Conservation (phyloP, 768 basidiomycete species). For the Trametes elegans region DNA sequence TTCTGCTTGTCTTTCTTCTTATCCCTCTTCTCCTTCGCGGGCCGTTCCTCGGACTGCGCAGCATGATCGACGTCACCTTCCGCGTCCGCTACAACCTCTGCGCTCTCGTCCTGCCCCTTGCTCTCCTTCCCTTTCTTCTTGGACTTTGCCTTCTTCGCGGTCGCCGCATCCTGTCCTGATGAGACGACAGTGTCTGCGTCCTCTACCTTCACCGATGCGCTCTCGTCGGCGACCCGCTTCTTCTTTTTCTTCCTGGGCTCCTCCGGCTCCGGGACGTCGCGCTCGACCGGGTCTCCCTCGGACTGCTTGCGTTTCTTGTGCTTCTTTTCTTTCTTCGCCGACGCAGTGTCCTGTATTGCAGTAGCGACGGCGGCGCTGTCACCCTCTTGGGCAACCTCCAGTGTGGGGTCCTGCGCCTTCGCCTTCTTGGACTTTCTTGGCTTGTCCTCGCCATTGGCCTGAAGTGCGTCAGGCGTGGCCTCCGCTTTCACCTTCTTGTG, state of each 20-base stretch:
- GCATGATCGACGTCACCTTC: slow-evolving; percentile 1
- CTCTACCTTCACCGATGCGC: not conserved
- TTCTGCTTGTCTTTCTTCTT: slow-evolving; percentile 8
- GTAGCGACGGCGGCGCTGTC: not conserved
- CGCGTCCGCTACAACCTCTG: not conserved
- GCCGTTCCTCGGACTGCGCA: slow-evolving; percentile 3
- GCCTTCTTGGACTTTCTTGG: slow-evolving; percentile 10
- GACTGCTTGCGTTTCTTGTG: slow-evolving; percentile 15
- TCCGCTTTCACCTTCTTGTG: slow-evolving; percentile 11
- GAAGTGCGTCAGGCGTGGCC: not conserved
- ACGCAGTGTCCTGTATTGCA: not conserved
- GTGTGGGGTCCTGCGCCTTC: not conserved
- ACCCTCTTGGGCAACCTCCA: not conserved
- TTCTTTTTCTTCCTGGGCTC: slow-evolving; percentile 16
- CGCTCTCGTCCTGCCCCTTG: not conserved
- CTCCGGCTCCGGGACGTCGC: not conserved
- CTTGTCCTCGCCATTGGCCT: not conserved
- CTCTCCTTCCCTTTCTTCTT: not conserved
- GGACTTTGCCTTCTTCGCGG: slow-evolving; percentile 12
- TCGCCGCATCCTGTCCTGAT: not conserved
- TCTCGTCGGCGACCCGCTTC: slow-evolving; percentile 22
- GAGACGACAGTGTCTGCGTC: not conserved
- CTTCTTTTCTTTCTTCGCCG: slow-evolving; percentile 20
- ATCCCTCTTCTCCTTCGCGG: slow-evolving; percentile 4
- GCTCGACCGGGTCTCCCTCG: slow-evolving; percentile 4